Evolutionary conservation across 352 stramenopile species (phyloP).

Genomic region (Globisporangium mamillatum): DNA sequence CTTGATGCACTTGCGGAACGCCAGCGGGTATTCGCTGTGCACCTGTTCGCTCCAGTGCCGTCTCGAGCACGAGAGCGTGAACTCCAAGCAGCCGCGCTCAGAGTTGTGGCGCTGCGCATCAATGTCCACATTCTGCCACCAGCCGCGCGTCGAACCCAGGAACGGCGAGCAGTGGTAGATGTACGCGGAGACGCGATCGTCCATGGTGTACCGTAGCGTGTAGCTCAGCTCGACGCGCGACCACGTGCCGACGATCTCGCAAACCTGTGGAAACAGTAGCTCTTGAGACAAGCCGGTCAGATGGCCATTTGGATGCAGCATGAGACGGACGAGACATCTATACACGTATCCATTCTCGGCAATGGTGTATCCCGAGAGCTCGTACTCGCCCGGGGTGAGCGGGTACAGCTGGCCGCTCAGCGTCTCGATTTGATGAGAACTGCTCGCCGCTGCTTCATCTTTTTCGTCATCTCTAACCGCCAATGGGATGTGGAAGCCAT

Average conservation of each 20-base stretch:
- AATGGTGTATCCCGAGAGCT: slow-evolving; percentile 53
- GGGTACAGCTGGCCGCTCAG: slow-evolving; percentile 33
- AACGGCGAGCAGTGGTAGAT: slow-evolving; percentile 45
- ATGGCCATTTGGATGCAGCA: slow-evolving; percentile 36
- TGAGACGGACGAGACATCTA: slow-evolving; percentile 40
- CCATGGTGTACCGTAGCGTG: slow-evolving; percentile 50
- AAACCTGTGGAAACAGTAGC: slow-evolving; percentile 51
- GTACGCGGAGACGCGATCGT: slow-evolving; percentile 49
- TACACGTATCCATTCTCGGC: slow-evolving; percentile 58
- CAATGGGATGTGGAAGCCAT: slow-evolving; percentile 7
- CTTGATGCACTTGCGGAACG: slow-evolving; percentile 39
- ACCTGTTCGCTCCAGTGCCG: slow-evolving; percentile 38
- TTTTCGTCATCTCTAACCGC: neutral
- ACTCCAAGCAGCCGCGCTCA: slow-evolving; percentile 39
- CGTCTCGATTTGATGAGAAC: slow-evolving; percentile 19
- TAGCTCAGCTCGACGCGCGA: slow-evolving; percentile 38
- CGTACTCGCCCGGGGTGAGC: slow-evolving; percentile 50
- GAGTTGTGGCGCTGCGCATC: slow-evolving; percentile 15
- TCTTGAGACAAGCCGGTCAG: slow-evolving; percentile 47
- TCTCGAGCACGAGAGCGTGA: slow-evolving; percentile 27
- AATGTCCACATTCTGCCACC: slow-evolving; percentile 50
- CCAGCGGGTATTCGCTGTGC: slow-evolving; percentile 38
- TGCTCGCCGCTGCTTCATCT: neutral
- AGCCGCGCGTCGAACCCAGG: slow-evolving; percentile 36
- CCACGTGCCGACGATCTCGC: slow-evolving; percentile 45